These are phyloP conservation scores for Viola pubescens DNA, from an alignment of 441 rosid genomes.

Conservation along the genomic window DNA sequence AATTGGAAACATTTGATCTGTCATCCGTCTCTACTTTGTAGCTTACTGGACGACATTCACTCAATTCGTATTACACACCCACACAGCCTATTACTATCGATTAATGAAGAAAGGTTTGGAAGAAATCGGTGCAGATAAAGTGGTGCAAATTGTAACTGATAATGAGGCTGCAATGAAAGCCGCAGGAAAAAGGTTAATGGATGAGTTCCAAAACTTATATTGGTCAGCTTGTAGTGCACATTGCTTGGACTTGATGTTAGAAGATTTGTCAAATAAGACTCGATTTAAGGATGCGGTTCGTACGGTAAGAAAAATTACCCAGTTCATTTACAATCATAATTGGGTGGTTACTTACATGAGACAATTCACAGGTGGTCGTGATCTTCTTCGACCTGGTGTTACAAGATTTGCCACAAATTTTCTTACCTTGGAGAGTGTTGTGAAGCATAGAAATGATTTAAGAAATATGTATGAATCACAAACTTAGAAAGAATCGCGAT, in stretches of 20 bases:
- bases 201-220: background rate
- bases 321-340: background rate
- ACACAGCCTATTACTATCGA: background rate
- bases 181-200: background rate
- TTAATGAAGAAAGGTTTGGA: slow-evolving; percentile 1
- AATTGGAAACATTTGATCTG: no score
- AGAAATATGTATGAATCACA: background rate
- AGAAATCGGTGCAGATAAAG: background rate
- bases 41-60: no score
- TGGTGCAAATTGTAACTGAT: background rate
- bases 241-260: background rate
- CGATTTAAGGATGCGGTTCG: background rate
- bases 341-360: background rate
- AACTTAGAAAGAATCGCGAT: background rate
- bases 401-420: background rate
- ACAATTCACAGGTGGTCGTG: background rate
- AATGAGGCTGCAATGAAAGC: background rate
- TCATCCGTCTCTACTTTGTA: no score
- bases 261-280: background rate
- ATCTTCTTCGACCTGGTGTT: background rate
- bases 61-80: no score
- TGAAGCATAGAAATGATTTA: background rate
- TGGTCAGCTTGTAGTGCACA: background rate
- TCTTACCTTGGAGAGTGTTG: background rate
- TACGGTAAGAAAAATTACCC: background rate